These are phyloP conservation scores for Suhomyces bokatorum DNA, from an alignment of 1,139 yeast genomes.

Conservation along the genomic window DNA sequence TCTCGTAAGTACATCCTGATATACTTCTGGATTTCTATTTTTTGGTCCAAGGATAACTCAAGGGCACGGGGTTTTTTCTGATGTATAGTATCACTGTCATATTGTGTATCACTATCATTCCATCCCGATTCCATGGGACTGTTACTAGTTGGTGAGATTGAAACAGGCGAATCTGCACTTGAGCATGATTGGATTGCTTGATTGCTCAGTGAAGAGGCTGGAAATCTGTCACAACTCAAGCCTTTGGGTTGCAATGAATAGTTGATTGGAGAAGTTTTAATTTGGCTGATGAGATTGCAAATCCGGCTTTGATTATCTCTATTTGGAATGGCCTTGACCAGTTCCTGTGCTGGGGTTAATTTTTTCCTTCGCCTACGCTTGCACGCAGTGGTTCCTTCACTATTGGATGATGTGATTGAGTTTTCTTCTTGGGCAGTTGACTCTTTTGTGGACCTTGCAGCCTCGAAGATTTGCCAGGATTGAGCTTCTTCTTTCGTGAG, in stretches of 20 bases:
- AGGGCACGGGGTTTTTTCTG: constrained; percentile 6
- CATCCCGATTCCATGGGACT: constrained; percentile 14
- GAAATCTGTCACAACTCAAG: neutral
- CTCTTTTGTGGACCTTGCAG: constrained; percentile 21
- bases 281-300: constrained; percentile 27
- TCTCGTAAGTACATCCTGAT: constrained; percentile 54
- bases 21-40: constrained; percentile 50
- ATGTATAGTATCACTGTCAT: constrained; percentile 13
- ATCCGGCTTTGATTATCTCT: constrained; percentile 12
- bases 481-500: constrained; percentile 38
- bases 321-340: neutral
- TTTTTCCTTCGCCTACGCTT: constrained; percentile 29
- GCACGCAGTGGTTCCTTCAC: neutral
- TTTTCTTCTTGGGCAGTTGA: neutral
- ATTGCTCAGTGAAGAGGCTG: neutral
- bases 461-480: constrained; percentile 45
- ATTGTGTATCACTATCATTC: constrained; percentile 18
- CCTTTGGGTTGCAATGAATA: neutral
- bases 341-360: constrained; percentile 17
- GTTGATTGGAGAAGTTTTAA: constrained; percentile 18
- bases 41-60: constrained; percentile 44
- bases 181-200: neutral
- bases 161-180: constrained; percentile 10
- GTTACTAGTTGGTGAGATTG: constrained; percentile 12
- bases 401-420: neutral